Base-by-base conservation (phyloP, 345 rosid species). In the Erucastrum elatum region DNA sequence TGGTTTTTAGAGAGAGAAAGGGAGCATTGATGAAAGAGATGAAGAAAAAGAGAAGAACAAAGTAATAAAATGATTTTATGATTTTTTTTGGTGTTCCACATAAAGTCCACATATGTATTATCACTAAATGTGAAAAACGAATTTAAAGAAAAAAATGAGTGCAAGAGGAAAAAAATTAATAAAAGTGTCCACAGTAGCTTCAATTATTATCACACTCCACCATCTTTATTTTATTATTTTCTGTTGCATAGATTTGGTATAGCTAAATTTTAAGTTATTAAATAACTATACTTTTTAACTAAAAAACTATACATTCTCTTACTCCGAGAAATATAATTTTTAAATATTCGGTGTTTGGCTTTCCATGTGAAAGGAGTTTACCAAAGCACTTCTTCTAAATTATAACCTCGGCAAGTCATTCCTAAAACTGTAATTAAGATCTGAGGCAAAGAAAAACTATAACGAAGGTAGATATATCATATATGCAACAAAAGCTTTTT, bases 161-260 rank as follows among this genome's bases (percentile, higher is more conserved):
- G 65, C 78, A 63, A 79, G 60, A 71, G 4, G 76, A 68, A 15
- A 74, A 10, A 49, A 58, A 74, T 41, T 4, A 68, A 12, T 26
- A 49, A 63, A 80, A 80, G 79, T 74, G 79, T 74, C 82, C 70
- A 80, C 82, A 80, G 71, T 74, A 55, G 69, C 39, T 80, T 74
- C 79, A 80, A 74, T 74, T 80, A 80, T 80, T 80, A 68, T 80
- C 75, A 68, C 82, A 80, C 75, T 74, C 82, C 82, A 61, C 79
- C 82, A 62, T 68, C 73, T 80, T 74, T 79, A 25, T 25, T 78
- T 67, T 73, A 15, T 53, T 39, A 9, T 68, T 61, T 67, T 44
- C 8, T 60, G 0, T 56, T 25, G 2, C 46, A 7, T 67, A 79
- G 41, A 78, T 72, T 79, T 73, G 26, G 27, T 67, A n/a, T 73